Base-by-base conservation (phyloP, 2,329 filamentous ascomycete species). In the Fusarium udum region DNA sequence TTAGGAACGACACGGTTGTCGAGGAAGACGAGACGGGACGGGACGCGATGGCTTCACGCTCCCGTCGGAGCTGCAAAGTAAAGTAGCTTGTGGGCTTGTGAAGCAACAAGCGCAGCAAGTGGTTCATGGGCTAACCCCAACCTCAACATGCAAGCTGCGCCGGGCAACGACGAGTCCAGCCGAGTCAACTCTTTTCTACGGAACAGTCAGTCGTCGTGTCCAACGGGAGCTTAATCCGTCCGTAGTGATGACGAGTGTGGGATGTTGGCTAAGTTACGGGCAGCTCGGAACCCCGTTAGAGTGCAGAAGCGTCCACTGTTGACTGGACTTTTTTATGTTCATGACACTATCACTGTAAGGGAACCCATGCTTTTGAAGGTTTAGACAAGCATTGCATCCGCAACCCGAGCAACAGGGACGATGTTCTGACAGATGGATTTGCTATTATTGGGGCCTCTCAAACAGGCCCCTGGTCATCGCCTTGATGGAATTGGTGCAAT, bases 231-330 rank as follows among this genome's bases (percentile, higher is more conserved):
- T 56, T 66, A 67, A 59, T 53, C 71, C 56, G 64, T n/a, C 56
- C 43, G 32, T 51, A 39, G 45, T 66, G 69, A 71, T 72, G 62
- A 77, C 66, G 66, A 69, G 56, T 57, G 59, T 75, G 64, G 72
- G 66, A 75, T 64, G 72, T 76, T 75, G 72, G 62, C 72, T 57
- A 67, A 65, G 72, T 64, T 61, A 69, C 73, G 69, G 71, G 42
- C 72, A 66, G 53, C 61, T 60, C 61, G 60, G 64, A 64, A 64
- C 70, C 69, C 74, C 72, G 64, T 76, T 65, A 51, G 61, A 72
- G 52, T 75, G 70, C 75, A 78, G 75, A 71, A 68, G 67, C 70
- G 67, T 75, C 46, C 57, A 42, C 22, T 67, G 69, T 62, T 60
- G 61, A 60, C 52, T n/a, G 45, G 61, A 24, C 40, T 42, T 51